Evolutionary conservation across 495 filamentous ascomycete genomes (phyloP).

Genomic region (Staphylotrichum tortipilum): DNA sequence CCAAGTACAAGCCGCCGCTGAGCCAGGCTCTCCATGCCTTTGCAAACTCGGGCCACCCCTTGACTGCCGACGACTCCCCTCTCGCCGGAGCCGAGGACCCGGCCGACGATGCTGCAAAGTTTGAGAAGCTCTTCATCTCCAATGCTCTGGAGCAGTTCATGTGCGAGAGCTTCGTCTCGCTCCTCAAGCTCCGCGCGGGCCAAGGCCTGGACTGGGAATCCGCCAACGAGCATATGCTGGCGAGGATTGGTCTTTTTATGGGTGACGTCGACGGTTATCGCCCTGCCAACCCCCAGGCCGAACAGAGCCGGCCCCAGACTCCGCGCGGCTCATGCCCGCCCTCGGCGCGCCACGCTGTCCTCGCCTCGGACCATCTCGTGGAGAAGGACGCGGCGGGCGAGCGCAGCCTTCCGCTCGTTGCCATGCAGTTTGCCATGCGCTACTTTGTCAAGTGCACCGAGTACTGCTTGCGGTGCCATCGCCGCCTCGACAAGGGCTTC

Average conservation of each 20-base stretch:
- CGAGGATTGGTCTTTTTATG: background rate
- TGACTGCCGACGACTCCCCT: background rate
- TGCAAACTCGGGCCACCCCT: constrained; percentile 1
- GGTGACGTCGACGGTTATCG: background rate
- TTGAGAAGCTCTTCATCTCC: constrained; percentile 59
- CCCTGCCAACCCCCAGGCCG: background rate
- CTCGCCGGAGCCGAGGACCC: background rate
- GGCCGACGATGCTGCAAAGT: constrained; percentile 8
- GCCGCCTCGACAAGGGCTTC: constrained; percentile 58
- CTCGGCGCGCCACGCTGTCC: constrained; percentile 12
- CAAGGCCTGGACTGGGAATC: constrained; percentile 56
- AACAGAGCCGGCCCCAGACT: background rate
- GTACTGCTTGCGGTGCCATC: constrained; percentile 83
- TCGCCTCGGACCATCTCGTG: constrained; percentile 46
- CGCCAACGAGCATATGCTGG: constrained; percentile 52
- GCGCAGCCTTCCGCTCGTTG: constrained; percentile 55
- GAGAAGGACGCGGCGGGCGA: constrained; percentile 13
- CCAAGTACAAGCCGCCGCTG: constrained; percentile 46
- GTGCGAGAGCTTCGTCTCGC: constrained; percentile 53
- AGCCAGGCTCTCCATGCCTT: constrained; percentile 47
- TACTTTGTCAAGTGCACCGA: constrained; percentile 78
- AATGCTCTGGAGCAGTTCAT: constrained; percentile 62
- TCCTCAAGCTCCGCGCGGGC: constrained; percentile 52
- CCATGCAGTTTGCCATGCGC: constrained; percentile 71
- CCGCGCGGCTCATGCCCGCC: background rate